These are phyloP conservation scores for Populus hybrid DNA, from an alignment of 441 rosid species.

Conservation along the genomic window DNA sequence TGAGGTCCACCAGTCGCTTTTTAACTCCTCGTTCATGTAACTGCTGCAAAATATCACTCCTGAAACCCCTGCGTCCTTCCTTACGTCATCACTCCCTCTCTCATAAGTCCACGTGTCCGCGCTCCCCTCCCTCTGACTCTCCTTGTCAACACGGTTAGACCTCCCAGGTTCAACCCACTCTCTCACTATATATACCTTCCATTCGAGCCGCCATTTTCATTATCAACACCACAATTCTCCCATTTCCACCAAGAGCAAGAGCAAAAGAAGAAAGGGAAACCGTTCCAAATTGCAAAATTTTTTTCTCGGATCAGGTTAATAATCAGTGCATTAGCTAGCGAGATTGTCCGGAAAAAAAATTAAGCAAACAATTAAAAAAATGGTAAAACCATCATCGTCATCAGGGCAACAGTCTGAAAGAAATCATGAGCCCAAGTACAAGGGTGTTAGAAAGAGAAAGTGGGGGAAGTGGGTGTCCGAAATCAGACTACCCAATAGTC, in stretches of 20 bases:
- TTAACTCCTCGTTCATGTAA: neutral
- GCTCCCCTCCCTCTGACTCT: neutral
- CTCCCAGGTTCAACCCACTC: neutral
- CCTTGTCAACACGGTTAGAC: conserved; percentile 26
- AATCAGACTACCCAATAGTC: conserved; percentile 80
- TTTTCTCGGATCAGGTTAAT: neutral
- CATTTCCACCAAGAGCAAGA: neutral
- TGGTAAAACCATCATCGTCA: neutral
- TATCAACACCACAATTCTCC: neutral
- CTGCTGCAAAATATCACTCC: neutral
- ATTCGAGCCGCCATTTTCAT: conserved; percentile 29
- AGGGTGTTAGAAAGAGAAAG: conserved; percentile 82
- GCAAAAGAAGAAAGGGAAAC: neutral
- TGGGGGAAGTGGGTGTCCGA: conserved; percentile 98
- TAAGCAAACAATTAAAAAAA: neutral
- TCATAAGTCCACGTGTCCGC: conserved; percentile 4
- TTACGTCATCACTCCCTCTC: neutral
- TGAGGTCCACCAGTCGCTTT: neutral
- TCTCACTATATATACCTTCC: conserved; percentile 8
- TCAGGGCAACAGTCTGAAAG: conserved; percentile 8
- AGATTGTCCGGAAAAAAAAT: neutral
- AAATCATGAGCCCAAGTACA: conserved; percentile 42
- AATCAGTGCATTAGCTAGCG: neutral
- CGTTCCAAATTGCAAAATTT: neutral
- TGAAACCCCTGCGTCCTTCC: conserved; percentile 22